Percentiles rank a stretch among this genome's conserved stretches.
Evolutionary conservation across 495 filamentous ascomycete genomes (phyloP).

Genomic region (Hypoxylon trugodes): DNA sequence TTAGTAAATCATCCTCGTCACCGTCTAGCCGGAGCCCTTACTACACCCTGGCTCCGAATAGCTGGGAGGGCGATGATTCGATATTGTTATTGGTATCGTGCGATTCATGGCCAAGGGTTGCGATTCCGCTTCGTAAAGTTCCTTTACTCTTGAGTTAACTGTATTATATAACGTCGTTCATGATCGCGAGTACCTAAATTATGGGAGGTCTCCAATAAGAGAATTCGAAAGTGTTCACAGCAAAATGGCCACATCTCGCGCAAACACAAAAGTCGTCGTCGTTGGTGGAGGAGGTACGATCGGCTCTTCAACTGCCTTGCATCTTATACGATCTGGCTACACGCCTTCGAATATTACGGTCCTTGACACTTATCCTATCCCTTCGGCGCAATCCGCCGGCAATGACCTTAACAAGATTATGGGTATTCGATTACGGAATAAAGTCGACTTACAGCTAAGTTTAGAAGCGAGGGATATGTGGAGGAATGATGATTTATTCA

Average conservation of each 20-base stretch:
- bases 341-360: constrained; percentile 41
- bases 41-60: not conserved
- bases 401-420: constrained; percentile 44
- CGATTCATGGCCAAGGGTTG: constrained; percentile 6
- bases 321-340: constrained; percentile 35
- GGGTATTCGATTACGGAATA: constrained; percentile 34
- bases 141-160: no score
- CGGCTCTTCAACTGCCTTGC: constrained; percentile 40
- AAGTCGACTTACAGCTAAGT: constrained; percentile 38
- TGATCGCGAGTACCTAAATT: not conserved
- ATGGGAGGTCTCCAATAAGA: not conserved
- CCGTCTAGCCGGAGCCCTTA: not conserved
- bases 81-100: constrained; percentile 19
- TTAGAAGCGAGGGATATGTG: constrained; percentile 41
- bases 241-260: constrained; percentile 31
- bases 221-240: not conserved
- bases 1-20: constrained; percentile 22
- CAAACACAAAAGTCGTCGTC: constrained; percentile 30
- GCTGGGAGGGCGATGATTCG: constrained; percentile 1
- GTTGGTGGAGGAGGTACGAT: constrained; percentile 41
- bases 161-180: not conserved
- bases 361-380: constrained; percentile 39
- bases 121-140: constrained; percentile 17
- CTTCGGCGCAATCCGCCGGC: constrained; percentile 40
- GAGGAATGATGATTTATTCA: constrained; percentile 37